phyloP scores from a whole-genome alignment of 345 rosid species.

The Populus euphratica region DNA sequence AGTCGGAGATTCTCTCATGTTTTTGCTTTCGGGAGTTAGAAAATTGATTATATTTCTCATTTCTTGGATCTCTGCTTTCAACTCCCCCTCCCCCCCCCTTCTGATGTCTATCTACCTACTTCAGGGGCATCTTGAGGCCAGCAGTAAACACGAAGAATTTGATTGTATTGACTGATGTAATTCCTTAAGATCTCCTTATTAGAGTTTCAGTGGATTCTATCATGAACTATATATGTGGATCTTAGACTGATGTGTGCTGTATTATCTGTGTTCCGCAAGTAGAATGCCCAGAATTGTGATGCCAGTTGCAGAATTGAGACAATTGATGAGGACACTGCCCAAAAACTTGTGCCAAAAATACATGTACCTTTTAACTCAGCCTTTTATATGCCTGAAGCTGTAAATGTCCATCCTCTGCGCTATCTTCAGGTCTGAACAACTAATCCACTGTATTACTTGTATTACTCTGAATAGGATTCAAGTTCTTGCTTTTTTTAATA shows the following conservation, averaged over 20 bases:
- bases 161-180: slow-evolving; percentile 57
- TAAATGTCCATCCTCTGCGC: slow-evolving; percentile 65
- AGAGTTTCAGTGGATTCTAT: slow-evolving; percentile 5
- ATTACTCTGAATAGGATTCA: neutral
- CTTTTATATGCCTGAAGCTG: slow-evolving; percentile 80
- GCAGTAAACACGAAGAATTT: slow-evolving; percentile 65
- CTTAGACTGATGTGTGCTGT: slow-evolving; percentile 5
- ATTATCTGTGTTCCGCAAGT: slow-evolving; percentile 29
- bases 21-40: no score
- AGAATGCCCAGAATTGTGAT: slow-evolving; percentile 81
- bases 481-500: neutral
- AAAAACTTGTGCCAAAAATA: slow-evolving; percentile 56
- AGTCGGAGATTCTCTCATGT: no score
- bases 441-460: neutral
- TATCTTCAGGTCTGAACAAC: slow-evolving; percentile 58
- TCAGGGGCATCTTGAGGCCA: slow-evolving; percentile 91
- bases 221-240: neutral
- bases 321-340: slow-evolving; percentile 52
- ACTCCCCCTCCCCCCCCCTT: neutral
- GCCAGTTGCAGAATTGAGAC: slow-evolving; percentile 67
- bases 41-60: no score
- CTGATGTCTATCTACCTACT: neutral
- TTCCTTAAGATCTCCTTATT: slow-evolving; percentile 18
- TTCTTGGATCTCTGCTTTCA: no score
- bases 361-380: slow-evolving; percentile 56